Evolutionary conservation across 768 basidiomycete genomes (phyloP).

Genomic region (Russula olivacea): DNA sequence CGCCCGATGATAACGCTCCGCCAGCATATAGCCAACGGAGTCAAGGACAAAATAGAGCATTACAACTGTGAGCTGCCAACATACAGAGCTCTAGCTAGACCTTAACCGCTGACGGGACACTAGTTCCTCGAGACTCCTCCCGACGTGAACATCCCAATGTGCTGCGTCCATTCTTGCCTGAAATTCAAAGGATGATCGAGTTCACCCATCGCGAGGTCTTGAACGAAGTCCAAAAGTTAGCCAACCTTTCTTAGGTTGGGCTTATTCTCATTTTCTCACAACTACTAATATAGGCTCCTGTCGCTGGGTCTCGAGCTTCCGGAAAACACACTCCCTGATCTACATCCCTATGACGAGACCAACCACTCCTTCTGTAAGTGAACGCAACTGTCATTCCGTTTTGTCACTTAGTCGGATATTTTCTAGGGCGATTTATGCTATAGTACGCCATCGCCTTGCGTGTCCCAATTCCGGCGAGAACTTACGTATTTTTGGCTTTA

Average conservation of each 20-base stretch:
- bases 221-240: constrained; percentile 30
- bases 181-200: constrained; percentile 45
- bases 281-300: constrained; percentile 35
- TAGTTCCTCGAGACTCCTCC: constrained; percentile 48
- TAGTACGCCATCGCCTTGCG: constrained; percentile 38
- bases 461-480: neutral
- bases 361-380: constrained; percentile 25
- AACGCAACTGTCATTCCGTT: neutral
- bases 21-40: constrained; percentile 57
- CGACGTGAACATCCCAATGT: constrained; percentile 46
- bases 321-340: constrained; percentile 46
- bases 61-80: constrained; percentile 47
- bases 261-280: neutral
- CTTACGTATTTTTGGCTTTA: constrained; percentile 18
- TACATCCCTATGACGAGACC: constrained; percentile 39
- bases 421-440: constrained; percentile 57
- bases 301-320: constrained; percentile 50
- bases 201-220: constrained; percentile 50
- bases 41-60: constrained; percentile 57
- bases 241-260: constrained; percentile 39
- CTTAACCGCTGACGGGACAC: neutral
- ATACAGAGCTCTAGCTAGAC: neutral
- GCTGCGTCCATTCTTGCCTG: constrained; percentile 46
- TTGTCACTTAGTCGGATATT: neutral
- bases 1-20: neutral